These are phyloP conservation scores for Herpetomonas tarakana DNA, from an alignment of 208 protist genomes.

Conservation along the genomic window DNA sequence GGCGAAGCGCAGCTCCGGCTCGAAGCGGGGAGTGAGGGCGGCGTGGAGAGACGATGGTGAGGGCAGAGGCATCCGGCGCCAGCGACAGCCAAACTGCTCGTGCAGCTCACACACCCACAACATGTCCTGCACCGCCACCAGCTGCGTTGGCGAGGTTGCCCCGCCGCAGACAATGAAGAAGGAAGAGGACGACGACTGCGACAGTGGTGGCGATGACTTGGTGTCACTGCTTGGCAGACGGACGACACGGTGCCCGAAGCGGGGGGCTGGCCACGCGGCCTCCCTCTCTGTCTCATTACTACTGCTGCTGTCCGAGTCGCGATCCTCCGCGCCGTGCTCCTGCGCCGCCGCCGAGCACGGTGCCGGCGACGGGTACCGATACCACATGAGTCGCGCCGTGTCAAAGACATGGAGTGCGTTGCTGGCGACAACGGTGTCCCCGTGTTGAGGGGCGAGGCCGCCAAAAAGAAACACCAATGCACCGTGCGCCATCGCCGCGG, in stretches of 20 bases:
- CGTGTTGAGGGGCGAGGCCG: too few relatives aligned
- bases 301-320: neutral
- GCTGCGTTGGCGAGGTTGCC: neutral
- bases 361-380: too few relatives aligned
- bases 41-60: neutral
- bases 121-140: neutral
- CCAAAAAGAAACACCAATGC: neutral
- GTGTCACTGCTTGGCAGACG: neutral
- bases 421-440: too few relatives aligned
- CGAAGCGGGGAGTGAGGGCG: neutral
- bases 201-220: neutral
- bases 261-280: neutral
- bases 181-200: neutral
- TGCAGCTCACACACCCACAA: constrained; percentile 1
- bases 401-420: neutral
- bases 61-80: neutral
- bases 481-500: neutral
- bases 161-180: neutral
- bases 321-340: neutral
- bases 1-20: neutral
- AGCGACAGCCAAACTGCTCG: neutral
- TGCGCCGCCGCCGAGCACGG: too few relatives aligned
- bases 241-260: neutral
- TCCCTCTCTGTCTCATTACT: constrained; percentile 2
- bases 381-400: neutral